phyloP scores from a whole-genome alignment of 257 asterid genomes.

The Prunella vulgaris region DNA sequence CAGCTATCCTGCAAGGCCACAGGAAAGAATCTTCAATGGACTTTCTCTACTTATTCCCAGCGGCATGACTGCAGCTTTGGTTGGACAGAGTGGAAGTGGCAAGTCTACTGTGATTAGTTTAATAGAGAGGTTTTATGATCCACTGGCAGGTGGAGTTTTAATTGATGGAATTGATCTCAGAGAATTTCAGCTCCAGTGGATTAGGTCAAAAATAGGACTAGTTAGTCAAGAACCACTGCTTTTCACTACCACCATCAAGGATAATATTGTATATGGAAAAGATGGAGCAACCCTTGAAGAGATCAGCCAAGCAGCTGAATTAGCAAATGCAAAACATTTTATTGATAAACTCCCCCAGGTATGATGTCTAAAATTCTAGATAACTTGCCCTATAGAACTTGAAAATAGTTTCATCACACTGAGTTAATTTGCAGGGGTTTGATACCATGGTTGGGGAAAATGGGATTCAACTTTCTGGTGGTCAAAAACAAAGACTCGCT shows the following conservation, averaged over 20 bases:
- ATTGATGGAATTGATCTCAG: constrained; percentile 40
- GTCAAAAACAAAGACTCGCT: constrained; percentile 56
- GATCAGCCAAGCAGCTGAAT: constrained; percentile 38
- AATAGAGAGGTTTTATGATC: constrained; percentile 55
- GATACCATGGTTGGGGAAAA: constrained; percentile 51
- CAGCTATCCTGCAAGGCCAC: constrained; percentile 48
- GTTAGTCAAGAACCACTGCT: constrained; percentile 65
- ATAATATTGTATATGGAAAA: constrained; percentile 51
- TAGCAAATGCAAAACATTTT: constrained; percentile 48
- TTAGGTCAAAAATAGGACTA: constrained; percentile 52
- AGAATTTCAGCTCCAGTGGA: constrained; percentile 46
- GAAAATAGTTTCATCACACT: background rate
- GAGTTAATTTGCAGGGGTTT: constrained; percentile 35
- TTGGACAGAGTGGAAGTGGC: constrained; percentile 67
- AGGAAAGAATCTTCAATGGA: constrained; percentile 29
- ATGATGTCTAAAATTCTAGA: background rate
- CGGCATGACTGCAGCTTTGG: constrained; percentile 44
- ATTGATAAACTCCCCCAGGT: constrained; percentile 48
- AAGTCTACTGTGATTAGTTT: constrained; percentile 48
- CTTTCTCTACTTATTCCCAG: constrained; percentile 36
- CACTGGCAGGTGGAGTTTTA: constrained; percentile 37
- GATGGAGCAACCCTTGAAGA: constrained; percentile 44
- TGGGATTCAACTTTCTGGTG: constrained; percentile 55
- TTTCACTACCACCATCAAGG: constrained; percentile 46
- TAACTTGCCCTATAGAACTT: no score